phyloP scores from a whole-genome alignment of 345 rosid species.

The Eucalyptus microcorys region DNA sequence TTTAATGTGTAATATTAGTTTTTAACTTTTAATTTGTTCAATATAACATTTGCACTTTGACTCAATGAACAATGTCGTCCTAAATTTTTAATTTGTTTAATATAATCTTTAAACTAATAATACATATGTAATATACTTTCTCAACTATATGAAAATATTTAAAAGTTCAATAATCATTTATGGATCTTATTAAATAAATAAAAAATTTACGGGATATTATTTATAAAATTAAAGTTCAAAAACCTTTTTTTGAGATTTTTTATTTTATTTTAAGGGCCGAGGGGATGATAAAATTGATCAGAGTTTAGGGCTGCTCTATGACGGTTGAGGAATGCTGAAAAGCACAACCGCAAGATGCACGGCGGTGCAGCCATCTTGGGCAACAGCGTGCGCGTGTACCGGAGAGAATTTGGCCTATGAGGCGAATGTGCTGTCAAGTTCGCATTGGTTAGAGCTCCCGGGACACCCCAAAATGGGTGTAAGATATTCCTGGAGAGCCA shows the following conservation, averaged over 20 bases:
- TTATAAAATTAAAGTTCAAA: no score
- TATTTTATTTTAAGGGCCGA: neutral
- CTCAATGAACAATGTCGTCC: no score
- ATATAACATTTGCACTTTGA: accelerated
- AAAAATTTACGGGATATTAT: no score
- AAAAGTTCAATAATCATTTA: accelerated
- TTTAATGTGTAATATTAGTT: accelerated
- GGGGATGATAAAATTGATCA: neutral
- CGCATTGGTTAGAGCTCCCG: neutral
- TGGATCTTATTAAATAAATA: no score
- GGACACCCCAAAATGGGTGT: neutral
- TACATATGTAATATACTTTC: no score
- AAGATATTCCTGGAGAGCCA: neutral
- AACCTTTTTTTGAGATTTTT: no score
- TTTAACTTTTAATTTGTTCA: neutral
- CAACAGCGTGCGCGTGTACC: neutral
- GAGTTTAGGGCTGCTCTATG: neutral
- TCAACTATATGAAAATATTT: no score
- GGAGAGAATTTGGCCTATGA: neutral
- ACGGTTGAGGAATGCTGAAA: neutral
- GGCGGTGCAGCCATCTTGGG: neutral
- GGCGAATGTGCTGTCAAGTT: neutral
- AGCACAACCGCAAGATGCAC: neutral
- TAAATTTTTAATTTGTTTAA: no score
- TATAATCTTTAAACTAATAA: accelerated